Conservation (phyloP, 139 green algal genomes). For the Tetraselmis chui region DNA sequence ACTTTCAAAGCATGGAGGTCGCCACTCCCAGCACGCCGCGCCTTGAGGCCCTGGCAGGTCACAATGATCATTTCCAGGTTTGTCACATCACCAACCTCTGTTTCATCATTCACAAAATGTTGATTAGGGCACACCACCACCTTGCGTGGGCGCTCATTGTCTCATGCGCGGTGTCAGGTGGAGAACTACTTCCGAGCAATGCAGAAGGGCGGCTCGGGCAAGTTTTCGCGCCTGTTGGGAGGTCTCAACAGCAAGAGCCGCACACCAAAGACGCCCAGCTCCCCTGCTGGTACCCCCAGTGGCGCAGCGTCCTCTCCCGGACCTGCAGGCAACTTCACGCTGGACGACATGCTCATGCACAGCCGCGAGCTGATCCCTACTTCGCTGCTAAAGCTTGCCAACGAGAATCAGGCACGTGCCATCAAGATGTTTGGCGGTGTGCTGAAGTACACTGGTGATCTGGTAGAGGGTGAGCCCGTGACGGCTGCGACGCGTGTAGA, state of each 20-base stretch:
- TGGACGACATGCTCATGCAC: constrained; percentile 31
- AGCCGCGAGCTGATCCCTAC: constrained; percentile 77
- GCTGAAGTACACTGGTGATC: constrained; percentile 69
- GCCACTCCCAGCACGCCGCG: constrained; percentile 18
- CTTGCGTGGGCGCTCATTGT: no score
- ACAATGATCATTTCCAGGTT: constrained; percentile 50
- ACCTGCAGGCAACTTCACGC: constrained; percentile 7
- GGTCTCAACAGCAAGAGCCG: background rate
- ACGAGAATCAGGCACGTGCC: constrained; percentile 65
- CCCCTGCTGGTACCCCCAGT: background rate
- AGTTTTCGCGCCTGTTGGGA: background rate
- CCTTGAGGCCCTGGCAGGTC: constrained; percentile 46
- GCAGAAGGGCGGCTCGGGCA: background rate
- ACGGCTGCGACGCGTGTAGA: constrained; percentile 36
- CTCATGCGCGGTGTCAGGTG: no score
- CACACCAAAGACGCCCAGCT: background rate
- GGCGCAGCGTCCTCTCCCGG: background rate
- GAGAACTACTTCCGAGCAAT: background rate
- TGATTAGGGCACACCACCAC: no score
- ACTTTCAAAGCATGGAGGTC: constrained; percentile 1
- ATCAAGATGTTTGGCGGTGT: constrained; percentile 88
- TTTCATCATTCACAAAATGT: no score
- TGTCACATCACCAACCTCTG: no score
- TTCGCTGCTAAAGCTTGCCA: constrained; percentile 75
- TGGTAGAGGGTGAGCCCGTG: constrained; percentile 19